These are phyloP conservation scores for Saussurea involucrata DNA, from an alignment of 129 eudicot genomes.

Conservation along the genomic window DNA sequence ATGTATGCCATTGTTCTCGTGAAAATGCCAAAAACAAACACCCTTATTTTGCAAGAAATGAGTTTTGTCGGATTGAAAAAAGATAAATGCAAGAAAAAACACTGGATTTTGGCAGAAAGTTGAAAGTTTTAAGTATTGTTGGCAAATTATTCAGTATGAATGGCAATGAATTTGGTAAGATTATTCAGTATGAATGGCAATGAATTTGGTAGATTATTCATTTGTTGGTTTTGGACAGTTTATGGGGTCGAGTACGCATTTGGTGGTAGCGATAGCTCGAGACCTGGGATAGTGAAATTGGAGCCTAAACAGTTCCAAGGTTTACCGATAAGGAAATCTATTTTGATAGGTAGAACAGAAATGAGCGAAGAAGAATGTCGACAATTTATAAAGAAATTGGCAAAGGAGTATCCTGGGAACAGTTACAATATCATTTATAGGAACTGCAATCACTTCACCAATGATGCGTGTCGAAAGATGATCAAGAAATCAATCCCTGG, in stretches of 20 bases:
- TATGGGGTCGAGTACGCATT: constrained; percentile 87
- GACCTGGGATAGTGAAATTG: constrained; percentile 76
- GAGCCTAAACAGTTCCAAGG: constrained; percentile 89
- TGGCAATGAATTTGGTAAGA: background rate
- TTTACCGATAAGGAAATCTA: constrained; percentile 71
- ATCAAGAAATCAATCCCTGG: constrained; percentile 73
- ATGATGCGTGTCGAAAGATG: constrained; percentile 63
- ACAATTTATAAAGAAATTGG: constrained; percentile 55
- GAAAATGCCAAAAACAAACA: background rate
- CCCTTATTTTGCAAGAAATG: background rate
- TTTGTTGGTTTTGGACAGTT: constrained; percentile 34
- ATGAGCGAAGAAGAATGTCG: constrained; percentile 64
- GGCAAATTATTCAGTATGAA: background rate
- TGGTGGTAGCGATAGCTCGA: constrained; percentile 81
- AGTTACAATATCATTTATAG: constrained; percentile 69
- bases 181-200: no score
- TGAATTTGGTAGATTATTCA: background rate
- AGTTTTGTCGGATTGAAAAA: background rate
- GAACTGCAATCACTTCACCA: constrained; percentile 91
- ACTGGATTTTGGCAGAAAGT: no score
- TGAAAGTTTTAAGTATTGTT: background rate
- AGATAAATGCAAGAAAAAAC: background rate
- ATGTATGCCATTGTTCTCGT: background rate
- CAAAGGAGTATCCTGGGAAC: constrained; percentile 70
- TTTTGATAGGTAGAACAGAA: constrained; percentile 78